Evolutionary conservation across 495 filamentous ascomycete species (phyloP), one percentile per base, ranked within the genome.

Genomic region (Podospora appendiculata): DNA sequence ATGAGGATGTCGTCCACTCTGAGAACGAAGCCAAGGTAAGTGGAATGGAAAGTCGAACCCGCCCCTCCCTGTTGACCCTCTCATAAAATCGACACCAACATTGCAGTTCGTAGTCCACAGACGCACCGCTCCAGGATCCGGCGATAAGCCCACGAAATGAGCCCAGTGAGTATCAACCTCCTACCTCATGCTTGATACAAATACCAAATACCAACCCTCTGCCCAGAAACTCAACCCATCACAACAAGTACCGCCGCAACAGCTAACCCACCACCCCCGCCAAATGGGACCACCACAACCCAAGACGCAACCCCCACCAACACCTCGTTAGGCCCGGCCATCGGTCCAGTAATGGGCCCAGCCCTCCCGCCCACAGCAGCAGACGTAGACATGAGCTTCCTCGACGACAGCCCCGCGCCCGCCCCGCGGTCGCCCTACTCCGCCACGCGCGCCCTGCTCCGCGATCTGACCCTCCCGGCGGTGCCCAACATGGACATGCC

Each of bases 391-490:
- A 54, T 60, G 40, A 50, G 58, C 57, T 60, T 58, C 54, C 58
- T 57, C 47, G 47, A 50, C 50, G 32, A 35, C 33, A 40, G 18
- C 47, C 13, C 48, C 41, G 7, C 38, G 19, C 43, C 56, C 10
- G 70, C 74, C 11, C 82, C 81, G 8, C 68, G 74, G 46, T 93
- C 87, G 0, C 87, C 87, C 0, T 88, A 92, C 64, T 79, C 86
- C 10, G 59, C 78, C 25, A 78, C 77, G 17, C 84, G 88, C 50
- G 69, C 78, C 14, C 68, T 86, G 4, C 70, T 95, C 14, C 90
- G 84, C 55, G 81, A 89, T 57, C 77, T 96, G 32, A 96, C 93
- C 6, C 78, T 96, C 11, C 92, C 93, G n/a, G 75, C 88, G 1
- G 57, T 84, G 1, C 85, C 88, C 8, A 85, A 89, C 67, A 77